Base-by-base conservation (phyloP, 2,329 filamentous ascomycete genomes). In the Basipetospora chlamydospora region DNA sequence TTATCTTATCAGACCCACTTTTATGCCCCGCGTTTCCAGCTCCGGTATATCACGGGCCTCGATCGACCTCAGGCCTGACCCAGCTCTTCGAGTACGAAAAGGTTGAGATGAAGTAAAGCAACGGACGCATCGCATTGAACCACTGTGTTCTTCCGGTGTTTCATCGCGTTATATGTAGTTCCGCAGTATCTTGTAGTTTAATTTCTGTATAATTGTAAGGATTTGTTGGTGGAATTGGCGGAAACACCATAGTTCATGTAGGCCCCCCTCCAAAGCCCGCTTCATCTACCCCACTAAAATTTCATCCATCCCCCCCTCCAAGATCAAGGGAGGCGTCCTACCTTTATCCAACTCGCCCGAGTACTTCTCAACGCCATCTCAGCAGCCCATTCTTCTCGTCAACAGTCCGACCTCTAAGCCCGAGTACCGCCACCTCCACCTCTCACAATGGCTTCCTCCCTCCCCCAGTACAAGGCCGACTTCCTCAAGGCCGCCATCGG, bases 401-500 rank as follows among this genome's bases (percentile, higher is more conserved):
- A 33, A 12, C 30, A 33, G 17, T 20, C 13, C 9, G 16, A 20
- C 30, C 17, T 33, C 30, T 11, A 30, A 30, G 13, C 21, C 21
- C 15, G 4, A 9, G 21, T 20, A 3, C 12, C 12, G 21, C n/a
- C 17, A 12, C 10, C 15, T 33, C 30, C 41, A 37, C 33, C 28
- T 30, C 34, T 38, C 43, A 54, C 42, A 37, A 67, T 66, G 62
- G 46, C 60, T n/a, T n/a, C n/a, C 39, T 41, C 35, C 13, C 66
- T 80, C 21, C 57, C 70, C 26, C 57, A 67, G 35, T 81, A 80
- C 66, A 90, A 90, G 60, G 61, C 73, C 45, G 66, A 70, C 41
- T 85, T 92, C 56, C 69, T 90, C 47, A 59, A 72, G 51, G 70
- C 80, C 40, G 72, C 79, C 51, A 68, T 87, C 46, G 58, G 64